These are phyloP conservation scores for Lasiosphaeria hispida DNA, from an alignment of 495 filamentous ascomycete species.

Conservation along the genomic window DNA sequence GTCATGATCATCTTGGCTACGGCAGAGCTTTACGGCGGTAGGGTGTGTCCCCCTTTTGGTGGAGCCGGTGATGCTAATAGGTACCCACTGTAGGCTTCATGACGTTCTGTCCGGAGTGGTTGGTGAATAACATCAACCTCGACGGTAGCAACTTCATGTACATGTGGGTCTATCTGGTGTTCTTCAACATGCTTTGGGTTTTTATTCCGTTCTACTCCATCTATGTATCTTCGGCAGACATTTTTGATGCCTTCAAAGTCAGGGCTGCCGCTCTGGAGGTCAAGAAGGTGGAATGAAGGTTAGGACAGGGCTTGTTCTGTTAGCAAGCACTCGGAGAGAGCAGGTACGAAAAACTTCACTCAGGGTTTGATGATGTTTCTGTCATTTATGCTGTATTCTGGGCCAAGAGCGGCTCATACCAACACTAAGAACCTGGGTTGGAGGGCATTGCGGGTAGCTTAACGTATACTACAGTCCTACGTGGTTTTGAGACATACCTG, in stretches of 20 bases:
- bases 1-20: conserved; percentile 77
- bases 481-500: too few relatives aligned
- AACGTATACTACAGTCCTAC: too few relatives aligned
- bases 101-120: conserved; percentile 95
- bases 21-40: conserved; percentile 88
- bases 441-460: too few relatives aligned
- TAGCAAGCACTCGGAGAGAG: too few relatives aligned
- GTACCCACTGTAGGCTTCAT: conserved; percentile 62
- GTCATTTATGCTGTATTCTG: too few relatives aligned
- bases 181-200: conserved; percentile 93
- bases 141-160: conserved; percentile 83
- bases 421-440: too few relatives aligned
- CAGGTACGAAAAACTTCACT: too few relatives aligned
- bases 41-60: neutral
- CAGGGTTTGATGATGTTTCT: too few relatives aligned
- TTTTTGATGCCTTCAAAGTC: conserved; percentile 53
- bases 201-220: conserved; percentile 74
- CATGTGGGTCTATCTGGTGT: conserved; percentile 80
- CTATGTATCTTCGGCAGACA: conserved; percentile 61
- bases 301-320: too few relatives aligned
- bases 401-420: too few relatives aligned
- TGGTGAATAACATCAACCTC: conserved; percentile 72
- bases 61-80: conserved; percentile 1
- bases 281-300: conserved; percentile 21
- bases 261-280: conserved; percentile 23